Evolutionary conservation across 768 basidiomycete genomes (phyloP).

Genomic region (Xerocomellus chrysenteron): DNA sequence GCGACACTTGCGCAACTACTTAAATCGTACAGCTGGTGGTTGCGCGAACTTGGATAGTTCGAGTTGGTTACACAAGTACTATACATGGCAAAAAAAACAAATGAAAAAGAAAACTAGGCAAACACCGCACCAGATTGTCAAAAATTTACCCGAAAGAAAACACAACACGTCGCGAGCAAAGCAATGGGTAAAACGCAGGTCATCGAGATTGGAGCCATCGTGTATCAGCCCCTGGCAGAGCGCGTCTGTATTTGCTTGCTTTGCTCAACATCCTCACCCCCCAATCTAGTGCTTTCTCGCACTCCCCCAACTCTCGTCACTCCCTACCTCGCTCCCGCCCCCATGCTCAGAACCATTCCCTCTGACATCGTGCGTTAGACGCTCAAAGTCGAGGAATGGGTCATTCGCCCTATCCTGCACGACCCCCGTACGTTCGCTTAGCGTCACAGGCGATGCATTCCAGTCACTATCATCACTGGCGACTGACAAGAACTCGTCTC

Average conservation of each 20-base stretch:
- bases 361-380: neutral
- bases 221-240: neutral
- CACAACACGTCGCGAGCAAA: neutral
- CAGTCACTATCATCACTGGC: conserved; percentile 20
- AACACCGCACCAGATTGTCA: neutral
- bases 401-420: conserved; percentile 13
- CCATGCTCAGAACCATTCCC: neutral
- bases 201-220: neutral
- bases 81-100: neutral
- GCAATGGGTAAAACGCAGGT: neutral
- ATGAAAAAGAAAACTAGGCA: neutral
- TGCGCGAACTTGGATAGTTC: neutral
- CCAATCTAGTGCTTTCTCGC: conserved; percentile 14
- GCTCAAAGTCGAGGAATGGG: conserved; percentile 27
- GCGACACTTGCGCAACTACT: neutral
- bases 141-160: neutral
- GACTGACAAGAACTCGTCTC: conserved; percentile 27
- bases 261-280: neutral
- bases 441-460: neutral
- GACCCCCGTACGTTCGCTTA: neutral
- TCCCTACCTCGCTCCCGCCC: conserved; percentile 19
- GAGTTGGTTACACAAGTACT: neutral
- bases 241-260: neutral
- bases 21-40: neutral
- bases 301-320: conserved; percentile 29